phyloP scores from a whole-genome alignment of 2,329 filamentous ascomycete genomes.

The Mariannaea sp. region DNA sequence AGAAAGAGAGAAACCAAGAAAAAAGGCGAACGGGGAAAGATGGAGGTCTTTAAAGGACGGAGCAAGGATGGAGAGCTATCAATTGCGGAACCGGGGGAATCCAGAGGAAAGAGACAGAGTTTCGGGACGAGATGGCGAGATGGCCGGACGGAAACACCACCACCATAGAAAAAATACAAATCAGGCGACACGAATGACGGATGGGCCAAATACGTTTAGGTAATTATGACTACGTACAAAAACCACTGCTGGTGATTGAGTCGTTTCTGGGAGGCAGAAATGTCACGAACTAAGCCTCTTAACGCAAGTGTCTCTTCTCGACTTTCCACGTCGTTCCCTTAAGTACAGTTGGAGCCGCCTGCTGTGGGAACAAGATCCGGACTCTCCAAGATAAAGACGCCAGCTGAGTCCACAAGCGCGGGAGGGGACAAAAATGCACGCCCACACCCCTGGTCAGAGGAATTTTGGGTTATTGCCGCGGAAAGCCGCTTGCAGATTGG shows the following conservation, averaged over 20 bases:
- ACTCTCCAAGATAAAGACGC: conserved; percentile 10
- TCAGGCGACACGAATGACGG: conserved; percentile 23
- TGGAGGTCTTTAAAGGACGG: too few species aligned
- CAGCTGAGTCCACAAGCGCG: conserved; percentile 16
- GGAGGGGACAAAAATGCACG: conserved; percentile 5
- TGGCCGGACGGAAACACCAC: too few species aligned
- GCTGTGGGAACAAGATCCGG: conserved; percentile 24
- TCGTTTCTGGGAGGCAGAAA: conserved; percentile 14
- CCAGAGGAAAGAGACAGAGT: too few species aligned
- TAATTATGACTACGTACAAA: conserved; percentile 38
- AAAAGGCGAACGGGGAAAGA: too few species aligned
- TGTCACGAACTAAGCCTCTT: conserved; percentile 16
- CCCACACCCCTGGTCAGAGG: conserved; percentile 16
- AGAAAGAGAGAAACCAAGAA: too few species aligned
- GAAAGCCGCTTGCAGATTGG: conserved; percentile 15
- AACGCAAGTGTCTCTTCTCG: conserved; percentile 20
- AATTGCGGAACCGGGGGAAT: too few species aligned
- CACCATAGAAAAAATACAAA: conserved; percentile 8
- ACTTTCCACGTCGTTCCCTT: conserved; percentile 55
- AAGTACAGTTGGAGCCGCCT: conserved; percentile 59
- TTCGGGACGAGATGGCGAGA: too few species aligned
- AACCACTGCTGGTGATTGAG: conserved; percentile 19
- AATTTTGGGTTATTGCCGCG: conserved; percentile 25
- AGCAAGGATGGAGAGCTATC: too few species aligned
- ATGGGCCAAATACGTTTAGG: conserved; percentile 28